Conservation (phyloP, 176 grass and related monocot species). For the Ensete glaucum region DNA sequence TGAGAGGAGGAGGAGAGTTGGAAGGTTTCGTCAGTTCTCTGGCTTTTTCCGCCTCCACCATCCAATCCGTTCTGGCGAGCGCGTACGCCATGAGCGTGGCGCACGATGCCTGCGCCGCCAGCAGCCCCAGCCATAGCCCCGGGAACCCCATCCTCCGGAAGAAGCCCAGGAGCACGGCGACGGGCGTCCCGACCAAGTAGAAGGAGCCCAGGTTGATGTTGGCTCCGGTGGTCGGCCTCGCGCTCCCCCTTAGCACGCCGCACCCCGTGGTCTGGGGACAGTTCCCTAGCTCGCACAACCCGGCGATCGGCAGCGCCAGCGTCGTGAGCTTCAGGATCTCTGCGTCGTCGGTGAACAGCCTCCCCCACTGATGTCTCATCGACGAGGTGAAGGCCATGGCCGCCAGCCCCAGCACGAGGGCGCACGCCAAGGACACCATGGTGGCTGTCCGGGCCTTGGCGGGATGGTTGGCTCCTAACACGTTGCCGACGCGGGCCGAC, state of each 20-base stretch:
- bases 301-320: constrained; percentile 78
- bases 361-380: constrained; percentile 55
- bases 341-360: constrained; percentile 63
- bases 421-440: constrained; percentile 36
- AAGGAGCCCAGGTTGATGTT: constrained; percentile 89
- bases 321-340: constrained; percentile 62
- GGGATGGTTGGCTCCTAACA: constrained; percentile 54
- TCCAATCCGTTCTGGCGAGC: constrained; percentile 69
- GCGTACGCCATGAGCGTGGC: constrained; percentile 64
- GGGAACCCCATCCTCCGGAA: constrained; percentile 59
- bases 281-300: constrained; percentile 94
- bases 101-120: constrained; percentile 75
- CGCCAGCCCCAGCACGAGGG: constrained; percentile 30
- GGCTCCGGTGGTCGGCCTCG: constrained; percentile 53
- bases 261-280: constrained; percentile 41
- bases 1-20: not conserved
- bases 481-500: constrained; percentile 77
- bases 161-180: constrained; percentile 62
- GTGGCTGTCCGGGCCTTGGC: constrained; percentile 44
- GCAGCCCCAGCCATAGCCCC: constrained; percentile 84
- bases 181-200: constrained; percentile 97
- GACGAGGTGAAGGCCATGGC: constrained; percentile 74
- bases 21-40: constrained; percentile 45
- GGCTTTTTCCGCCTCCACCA: constrained; percentile 51
- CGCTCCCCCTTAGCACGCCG: constrained; percentile 65